Conservation (phyloP, 1,139 yeast species). For the Saccharomyces uvarum region DNA sequence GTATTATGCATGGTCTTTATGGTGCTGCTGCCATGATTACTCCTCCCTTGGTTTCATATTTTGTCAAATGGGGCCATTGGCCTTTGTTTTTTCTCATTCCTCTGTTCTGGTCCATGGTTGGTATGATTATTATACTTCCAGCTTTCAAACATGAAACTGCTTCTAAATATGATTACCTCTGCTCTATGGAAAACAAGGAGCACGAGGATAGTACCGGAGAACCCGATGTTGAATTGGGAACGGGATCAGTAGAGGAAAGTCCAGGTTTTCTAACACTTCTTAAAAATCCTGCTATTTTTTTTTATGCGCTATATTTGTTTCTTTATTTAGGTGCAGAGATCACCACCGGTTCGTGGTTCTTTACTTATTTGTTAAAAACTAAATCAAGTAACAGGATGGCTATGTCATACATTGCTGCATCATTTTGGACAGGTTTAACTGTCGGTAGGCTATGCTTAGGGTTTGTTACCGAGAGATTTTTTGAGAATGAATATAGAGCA, state of each 20-base stretch:
- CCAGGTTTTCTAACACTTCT: constrained; percentile 31
- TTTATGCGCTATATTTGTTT: constrained; percentile 46
- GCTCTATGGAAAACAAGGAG: constrained; percentile 17
- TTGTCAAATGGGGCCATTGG: constrained; percentile 34
- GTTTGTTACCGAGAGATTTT: constrained; percentile 50
- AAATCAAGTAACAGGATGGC: constrained; percentile 39
- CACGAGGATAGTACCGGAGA: constrained; percentile 21
- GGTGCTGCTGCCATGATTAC: constrained; percentile 64
- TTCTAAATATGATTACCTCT: constrained; percentile 42
- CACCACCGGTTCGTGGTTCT: constrained; percentile 64
- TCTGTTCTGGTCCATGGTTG: constrained; percentile 16
- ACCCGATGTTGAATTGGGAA: constrained; percentile 6
- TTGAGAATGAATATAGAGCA: constrained; percentile 45
- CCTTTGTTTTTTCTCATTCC: constrained; percentile 28
- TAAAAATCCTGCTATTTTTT: constrained; percentile 39
- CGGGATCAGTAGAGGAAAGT: background rate
- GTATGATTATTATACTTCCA: constrained; percentile 17
- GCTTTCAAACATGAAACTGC: constrained; percentile 49
- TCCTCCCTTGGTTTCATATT: constrained; percentile 48
- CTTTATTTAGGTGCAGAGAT: constrained; percentile 61
- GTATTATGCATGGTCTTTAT: constrained; percentile 58
- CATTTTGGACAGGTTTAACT: constrained; percentile 62
- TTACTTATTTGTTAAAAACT: constrained; percentile 48
- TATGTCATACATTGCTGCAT: constrained; percentile 54
- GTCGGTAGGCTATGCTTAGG: constrained; percentile 54